Evolutionary conservation across 2,329 filamentous ascomycete genomes (phyloP).

Genomic region (Leptographium galeiforme): DNA sequence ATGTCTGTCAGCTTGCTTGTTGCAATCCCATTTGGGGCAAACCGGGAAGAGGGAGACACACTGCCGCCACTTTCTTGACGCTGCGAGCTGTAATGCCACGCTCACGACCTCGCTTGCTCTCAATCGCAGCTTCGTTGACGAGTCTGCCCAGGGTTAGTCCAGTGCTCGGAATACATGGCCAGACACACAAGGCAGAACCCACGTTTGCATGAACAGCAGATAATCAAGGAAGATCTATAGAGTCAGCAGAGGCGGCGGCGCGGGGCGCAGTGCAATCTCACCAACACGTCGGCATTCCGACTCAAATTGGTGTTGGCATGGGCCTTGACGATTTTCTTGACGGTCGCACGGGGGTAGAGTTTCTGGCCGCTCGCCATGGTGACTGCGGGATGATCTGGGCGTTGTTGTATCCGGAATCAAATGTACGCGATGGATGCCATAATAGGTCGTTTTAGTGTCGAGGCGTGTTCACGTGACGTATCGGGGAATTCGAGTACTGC

Average conservation of each 20-base stretch:
- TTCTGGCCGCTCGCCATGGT: conserved; percentile 53
- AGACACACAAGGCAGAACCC: conserved; percentile 10
- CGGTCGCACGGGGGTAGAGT: conserved; percentile 67
- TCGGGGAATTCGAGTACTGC: too few relatives aligned
- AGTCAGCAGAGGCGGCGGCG: neutral
- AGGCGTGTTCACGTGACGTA: too few relatives aligned
- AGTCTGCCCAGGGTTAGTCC: conserved; percentile 35
- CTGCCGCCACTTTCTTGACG: conserved; percentile 64
- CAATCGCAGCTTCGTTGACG: conserved; percentile 66
- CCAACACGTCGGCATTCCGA: conserved; percentile 77
- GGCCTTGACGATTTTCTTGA: conserved; percentile 84
- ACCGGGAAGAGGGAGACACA: conserved; percentile 24
- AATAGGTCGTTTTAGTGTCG: too few relatives aligned
- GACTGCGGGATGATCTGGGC: neutral
- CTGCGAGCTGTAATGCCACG: conserved; percentile 60
- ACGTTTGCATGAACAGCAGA: conserved; percentile 64
- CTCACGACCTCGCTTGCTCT: conserved; percentile 61
- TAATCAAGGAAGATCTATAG: conserved; percentile 72
- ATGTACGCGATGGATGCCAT: too few relatives aligned
- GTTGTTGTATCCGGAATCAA: neutral
- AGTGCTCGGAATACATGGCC: neutral
- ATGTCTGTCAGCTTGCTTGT: neutral
- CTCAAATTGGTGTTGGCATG: conserved; percentile 68
- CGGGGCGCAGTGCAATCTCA: conserved; percentile 25
- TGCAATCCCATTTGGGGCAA: neutral